A percentile compares a stretch with the other conserved stretches of the same genome.
Evolutionary conservation across 805 yeast genomes (phyloP).

Genomic region (Metschnikowia aberdeeniae): DNA sequence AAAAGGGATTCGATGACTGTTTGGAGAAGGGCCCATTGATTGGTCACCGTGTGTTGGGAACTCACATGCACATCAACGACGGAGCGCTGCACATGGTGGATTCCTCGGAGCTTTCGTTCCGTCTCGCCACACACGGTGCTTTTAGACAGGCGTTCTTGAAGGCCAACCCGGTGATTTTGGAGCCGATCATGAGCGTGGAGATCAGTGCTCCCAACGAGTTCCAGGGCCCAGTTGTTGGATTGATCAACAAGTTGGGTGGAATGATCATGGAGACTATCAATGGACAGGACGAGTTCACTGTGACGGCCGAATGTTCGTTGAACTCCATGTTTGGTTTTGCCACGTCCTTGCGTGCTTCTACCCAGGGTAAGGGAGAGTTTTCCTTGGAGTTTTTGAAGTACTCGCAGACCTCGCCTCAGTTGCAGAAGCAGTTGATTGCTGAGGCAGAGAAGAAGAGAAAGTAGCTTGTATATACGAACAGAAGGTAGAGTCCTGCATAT

Average conservation of each 20-base stretch:
- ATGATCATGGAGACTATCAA: conserved; percentile 91
- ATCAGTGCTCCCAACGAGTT: conserved; percentile 94
- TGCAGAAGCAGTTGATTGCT: conserved; percentile 86
- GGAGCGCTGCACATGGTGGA: conserved; percentile 98
- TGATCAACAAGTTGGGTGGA: conserved; percentile 88
- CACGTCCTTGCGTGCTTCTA: conserved; percentile 88
- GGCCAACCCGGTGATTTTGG: conserved; percentile 84
- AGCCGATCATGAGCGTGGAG: conserved; percentile 93
- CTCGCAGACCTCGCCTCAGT: conserved; percentile 83
- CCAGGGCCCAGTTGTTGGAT: conserved; percentile 89
- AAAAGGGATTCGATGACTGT: conserved; percentile 91
- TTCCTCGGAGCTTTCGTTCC: conserved; percentile 92
- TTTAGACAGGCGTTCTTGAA: conserved; percentile 85
- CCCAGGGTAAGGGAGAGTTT: conserved; percentile 99
- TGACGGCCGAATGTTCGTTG: conserved; percentile 93
- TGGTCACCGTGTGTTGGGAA: conserved; percentile 92
- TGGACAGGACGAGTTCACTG: conserved; percentile 89
- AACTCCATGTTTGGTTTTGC: conserved; percentile 96
- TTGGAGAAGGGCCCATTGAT: conserved; percentile 94
- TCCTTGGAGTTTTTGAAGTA: conserved; percentile 91
- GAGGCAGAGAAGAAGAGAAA: conserved; percentile 49
- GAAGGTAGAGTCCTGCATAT: too few relatives aligned
- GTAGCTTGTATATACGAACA: conserved; percentile 4
- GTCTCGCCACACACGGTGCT: conserved; percentile 87
- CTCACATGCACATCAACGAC: conserved; percentile 88